Conservation (phyloP, 1,284 basidiomycete genomes). For the Ceratobasidium sp. region DNA sequence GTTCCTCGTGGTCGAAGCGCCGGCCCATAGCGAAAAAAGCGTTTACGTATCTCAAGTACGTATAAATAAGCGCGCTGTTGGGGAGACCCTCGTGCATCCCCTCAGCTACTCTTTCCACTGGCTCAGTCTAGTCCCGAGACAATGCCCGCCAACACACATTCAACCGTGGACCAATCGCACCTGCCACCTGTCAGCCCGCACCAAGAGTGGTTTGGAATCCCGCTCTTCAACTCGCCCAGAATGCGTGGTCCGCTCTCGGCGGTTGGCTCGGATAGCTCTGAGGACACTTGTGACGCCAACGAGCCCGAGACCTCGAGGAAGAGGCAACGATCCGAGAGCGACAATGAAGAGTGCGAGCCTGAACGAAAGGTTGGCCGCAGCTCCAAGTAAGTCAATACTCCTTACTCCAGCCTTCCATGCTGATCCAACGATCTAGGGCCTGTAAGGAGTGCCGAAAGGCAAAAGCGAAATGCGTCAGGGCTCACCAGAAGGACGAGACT, state of each 20-base stretch:
- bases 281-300: background rate
- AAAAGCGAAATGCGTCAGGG: slow-evolving; percentile 7
- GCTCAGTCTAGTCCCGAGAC: background rate
- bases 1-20: slow-evolving; percentile 6
- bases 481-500: background rate
- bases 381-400: background rate
- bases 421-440: background rate
- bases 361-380: background rate
- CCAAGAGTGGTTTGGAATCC: background rate
- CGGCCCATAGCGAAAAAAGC: background rate
- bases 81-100: background rate
- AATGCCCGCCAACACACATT: background rate
- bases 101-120: background rate
- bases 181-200: background rate
- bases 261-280: background rate
- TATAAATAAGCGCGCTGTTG: no score
- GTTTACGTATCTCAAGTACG: no score
- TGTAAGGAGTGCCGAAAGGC: background rate
- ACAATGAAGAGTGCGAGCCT: background rate
- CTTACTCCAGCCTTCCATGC: background rate
- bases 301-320: background rate
- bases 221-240: background rate
- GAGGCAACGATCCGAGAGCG: background rate
- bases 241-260: background rate
- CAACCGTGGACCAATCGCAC: background rate